A percentile compares a stretch with the other conserved stretches of the same genome.
Evolutionary conservation across 2,329 filamentous ascomycete genomes (phyloP).

Genomic region (Alternaria tenuissima): DNA sequence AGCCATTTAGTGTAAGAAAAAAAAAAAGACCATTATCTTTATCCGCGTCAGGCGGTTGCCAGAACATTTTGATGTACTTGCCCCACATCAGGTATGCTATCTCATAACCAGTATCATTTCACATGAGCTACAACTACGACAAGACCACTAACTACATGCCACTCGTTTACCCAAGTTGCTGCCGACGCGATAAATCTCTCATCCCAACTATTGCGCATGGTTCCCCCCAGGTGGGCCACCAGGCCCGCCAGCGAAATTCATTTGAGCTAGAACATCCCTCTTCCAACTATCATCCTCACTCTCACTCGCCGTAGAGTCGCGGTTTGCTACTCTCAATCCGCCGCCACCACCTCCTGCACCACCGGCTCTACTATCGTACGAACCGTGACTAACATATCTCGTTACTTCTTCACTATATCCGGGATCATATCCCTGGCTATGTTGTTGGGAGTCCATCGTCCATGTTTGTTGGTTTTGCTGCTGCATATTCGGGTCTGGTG

Average conservation of each 20-base stretch:
- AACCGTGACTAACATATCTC: constrained; percentile 11
- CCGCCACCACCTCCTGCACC: constrained; percentile 44
- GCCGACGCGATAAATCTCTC: not conserved
- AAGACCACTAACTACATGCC: not conserved
- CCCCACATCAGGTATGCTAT: not conserved
- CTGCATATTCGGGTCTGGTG: not conserved
- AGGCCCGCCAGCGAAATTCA: constrained; percentile 21
- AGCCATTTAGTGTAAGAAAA: not conserved
- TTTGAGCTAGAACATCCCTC: constrained; percentile 25
- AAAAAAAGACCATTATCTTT: not conserved
- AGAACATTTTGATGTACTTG: not conserved
- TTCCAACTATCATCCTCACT: constrained; percentile 20
- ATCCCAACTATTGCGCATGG: constrained; percentile 3
- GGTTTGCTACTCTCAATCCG: constrained; percentile 55
- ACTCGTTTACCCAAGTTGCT: not conserved
- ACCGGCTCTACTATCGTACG: constrained; percentile 10
- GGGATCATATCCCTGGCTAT: constrained; percentile 6
- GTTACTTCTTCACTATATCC: constrained; percentile 11
- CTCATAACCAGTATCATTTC: not conserved
- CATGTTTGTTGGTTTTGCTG: constrained; percentile 9
- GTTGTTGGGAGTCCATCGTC: constrained; percentile 11
- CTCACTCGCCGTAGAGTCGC: constrained; percentile 38
- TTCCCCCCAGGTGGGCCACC: not conserved
- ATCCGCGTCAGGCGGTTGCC: not conserved
- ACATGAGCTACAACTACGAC: not conserved